Evolutionary conservation across 345 rosid species (phyloP).

Genomic region (Kandelia obovata): DNA sequence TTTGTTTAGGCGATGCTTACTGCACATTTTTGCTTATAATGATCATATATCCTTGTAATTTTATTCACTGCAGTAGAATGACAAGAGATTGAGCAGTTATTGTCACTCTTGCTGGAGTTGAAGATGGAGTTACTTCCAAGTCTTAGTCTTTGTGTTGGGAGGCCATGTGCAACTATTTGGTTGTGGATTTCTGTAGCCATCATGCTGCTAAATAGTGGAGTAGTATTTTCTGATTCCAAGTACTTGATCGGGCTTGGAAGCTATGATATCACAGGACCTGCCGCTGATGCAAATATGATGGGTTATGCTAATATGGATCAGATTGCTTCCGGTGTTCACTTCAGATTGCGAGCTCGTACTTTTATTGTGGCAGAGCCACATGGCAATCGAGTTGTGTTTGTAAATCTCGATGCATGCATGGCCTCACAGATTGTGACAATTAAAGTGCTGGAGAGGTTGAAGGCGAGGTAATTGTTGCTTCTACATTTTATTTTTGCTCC

Average conservation of each 20-base stretch:
- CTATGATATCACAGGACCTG: conserved; percentile 94
- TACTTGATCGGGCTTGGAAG: conserved; percentile 87
- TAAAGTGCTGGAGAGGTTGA: conserved; percentile 82
- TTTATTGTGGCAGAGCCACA: conserved; percentile 77
- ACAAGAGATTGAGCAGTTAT: no score
- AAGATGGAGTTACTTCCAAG: no score
- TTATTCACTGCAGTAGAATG: no score
- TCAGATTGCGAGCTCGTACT: conserved; percentile 79
- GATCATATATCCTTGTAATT: no score
- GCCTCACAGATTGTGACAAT: conserved; percentile 81
- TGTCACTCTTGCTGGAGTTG: no score
- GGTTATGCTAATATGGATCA: conserved; percentile 85
- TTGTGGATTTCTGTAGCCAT: conserved; percentile 35
- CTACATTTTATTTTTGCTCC: background rate
- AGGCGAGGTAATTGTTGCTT: conserved; percentile 48
- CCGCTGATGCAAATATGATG: conserved; percentile 97
- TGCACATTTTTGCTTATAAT: no score
- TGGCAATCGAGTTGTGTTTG: conserved; percentile 66
- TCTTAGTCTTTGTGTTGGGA: no score
- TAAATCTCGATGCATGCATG: conserved; percentile 95
- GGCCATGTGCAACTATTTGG: conserved; percentile 24
- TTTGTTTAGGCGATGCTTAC: no score
- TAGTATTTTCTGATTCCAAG: conserved; percentile 41
- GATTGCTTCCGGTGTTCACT: conserved; percentile 72
- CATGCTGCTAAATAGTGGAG: conserved; percentile 26